Conservation (phyloP, 495 filamentous ascomycete species). For the Lepidopterella palustris region DNA sequence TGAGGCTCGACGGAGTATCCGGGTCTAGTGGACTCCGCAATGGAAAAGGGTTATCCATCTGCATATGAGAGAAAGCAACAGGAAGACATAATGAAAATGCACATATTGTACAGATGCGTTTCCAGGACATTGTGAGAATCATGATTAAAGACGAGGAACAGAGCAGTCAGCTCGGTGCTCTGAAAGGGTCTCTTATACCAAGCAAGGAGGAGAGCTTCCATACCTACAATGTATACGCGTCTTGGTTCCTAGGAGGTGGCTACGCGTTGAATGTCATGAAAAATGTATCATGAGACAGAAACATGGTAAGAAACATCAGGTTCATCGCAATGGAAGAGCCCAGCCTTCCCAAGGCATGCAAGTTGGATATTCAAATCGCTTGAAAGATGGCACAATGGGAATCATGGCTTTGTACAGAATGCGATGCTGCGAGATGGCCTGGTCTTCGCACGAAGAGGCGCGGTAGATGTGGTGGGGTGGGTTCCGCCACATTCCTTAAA, state of each 20-base stretch:
- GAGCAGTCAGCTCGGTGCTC: background rate
- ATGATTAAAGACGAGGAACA: background rate
- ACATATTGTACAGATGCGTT: background rate
- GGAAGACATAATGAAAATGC: background rate
- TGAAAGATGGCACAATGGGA: background rate
- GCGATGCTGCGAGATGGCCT: background rate
- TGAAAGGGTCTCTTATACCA: background rate
- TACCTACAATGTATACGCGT: background rate
- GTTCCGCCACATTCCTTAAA: background rate
- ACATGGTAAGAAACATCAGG: background rate
- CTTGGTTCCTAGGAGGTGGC: background rate
- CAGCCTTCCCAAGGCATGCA: background rate
- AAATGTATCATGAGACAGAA: background rate
- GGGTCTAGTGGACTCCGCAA: conserved; percentile 1
- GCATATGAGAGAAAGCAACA: background rate
- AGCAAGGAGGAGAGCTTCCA: background rate
- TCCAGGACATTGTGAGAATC: background rate
- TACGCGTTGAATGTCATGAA: background rate
- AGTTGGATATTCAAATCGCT: no score
- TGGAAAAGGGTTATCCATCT: background rate
- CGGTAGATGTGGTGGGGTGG: background rate
- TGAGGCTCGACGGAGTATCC: conserved; percentile 42
- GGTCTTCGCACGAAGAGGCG: background rate
- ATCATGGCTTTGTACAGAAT: background rate
- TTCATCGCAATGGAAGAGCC: background rate